Base-by-base conservation (phyloP, 371 early-diverging fungal genomes). In the Blakeslea trispora region DNA sequence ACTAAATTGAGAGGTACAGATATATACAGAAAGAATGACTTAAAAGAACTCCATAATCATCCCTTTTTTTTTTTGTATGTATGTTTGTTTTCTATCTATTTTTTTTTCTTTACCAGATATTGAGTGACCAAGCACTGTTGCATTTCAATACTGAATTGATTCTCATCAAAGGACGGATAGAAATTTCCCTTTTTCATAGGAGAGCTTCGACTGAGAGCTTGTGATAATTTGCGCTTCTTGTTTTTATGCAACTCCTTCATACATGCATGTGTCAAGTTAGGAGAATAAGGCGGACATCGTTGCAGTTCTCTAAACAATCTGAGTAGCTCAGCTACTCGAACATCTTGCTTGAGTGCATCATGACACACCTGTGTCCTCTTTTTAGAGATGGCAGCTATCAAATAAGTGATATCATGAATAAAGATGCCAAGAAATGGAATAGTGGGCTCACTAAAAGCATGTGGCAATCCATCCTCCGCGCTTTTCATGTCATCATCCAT, bases 391-490 rank as follows among this genome's bases (percentile, higher is more conserved):
- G 50, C 66, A 24, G 85, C 87, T 4, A 74, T 37, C 11, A 91
- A 60, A 62, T 92, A 92, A 1, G 91, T 90, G 55, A 85, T 74
- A 47, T 92, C 92, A 71, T 90, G 90, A 28, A 91, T 83, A 59
- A 89, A 86, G 0, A 87, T 76, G 14, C 92, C 91, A 18, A 92
- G 57, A 65, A 86, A 92, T 0, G 92, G 92, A 15, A 92, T 81
- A 34, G 77, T 79, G 3, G 92, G 89, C 28, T 85, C 61, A 45
- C 57, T 58, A 3, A 55, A 62, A 0, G 63, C 37, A 37, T 32
- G 32, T 32, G 37, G 28, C 28, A 7, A 28, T 37, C 7, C 11
- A 35, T 19, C 18, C 22, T 45, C 50, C 15, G 4, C 23, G 17
- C 11, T 28, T 45, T 9, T 15, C n/a, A 18, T 53, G 3, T 28